Base-by-base conservation (phyloP, 495 filamentous ascomycete genomes). In the Parathielavia hyrcaniae region DNA sequence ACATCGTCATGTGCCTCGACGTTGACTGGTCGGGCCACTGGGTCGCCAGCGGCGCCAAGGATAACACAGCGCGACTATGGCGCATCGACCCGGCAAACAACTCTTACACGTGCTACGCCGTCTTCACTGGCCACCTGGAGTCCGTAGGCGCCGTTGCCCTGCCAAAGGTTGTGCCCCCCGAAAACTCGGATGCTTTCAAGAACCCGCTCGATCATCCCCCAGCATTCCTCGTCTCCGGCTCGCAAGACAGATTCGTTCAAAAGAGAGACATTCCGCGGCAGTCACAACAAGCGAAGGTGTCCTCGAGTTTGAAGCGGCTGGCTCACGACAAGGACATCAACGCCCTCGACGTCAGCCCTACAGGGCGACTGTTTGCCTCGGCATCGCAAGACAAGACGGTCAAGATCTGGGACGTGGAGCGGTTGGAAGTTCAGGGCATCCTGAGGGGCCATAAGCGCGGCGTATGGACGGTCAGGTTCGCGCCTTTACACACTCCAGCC, bases 241-340 rank as follows among this genome's bases (percentile, higher is more conserved):
- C 91, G 7, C 90, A 96, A 67, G 93, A 99, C 68, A 84, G 88
- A 55, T 97, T 95, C 6, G 80, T 99, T 59, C 97, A 99, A 72
- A 84, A 85, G 55, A 95, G 93, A 85, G 86, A 91, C 54, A 82
- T 89, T 47, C 80, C 73, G 64, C 60, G 72, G 67, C 45, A 73
- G 39, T 55, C 70, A 73, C 46, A 75, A 77, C 56, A 63, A 66
- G 17, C 63, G 71, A 40, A 79, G 81, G 64, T 84, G 12, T 61
- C 64, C 2, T 52, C 89, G 8, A 64, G 81, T 16, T 95, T 89
- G 63, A 96, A 92, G 6, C 81, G 91, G 36, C 89, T 96, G 72
- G 95, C 93, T 2, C 93, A 99, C 70, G 93, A 99, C 57, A 99
- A 97, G 64, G 93, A 99, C 61, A 99, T 99, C 75, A 99, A 99